Conservation (phyloP, 75 land plant species). For the Picea glauca region DNA sequence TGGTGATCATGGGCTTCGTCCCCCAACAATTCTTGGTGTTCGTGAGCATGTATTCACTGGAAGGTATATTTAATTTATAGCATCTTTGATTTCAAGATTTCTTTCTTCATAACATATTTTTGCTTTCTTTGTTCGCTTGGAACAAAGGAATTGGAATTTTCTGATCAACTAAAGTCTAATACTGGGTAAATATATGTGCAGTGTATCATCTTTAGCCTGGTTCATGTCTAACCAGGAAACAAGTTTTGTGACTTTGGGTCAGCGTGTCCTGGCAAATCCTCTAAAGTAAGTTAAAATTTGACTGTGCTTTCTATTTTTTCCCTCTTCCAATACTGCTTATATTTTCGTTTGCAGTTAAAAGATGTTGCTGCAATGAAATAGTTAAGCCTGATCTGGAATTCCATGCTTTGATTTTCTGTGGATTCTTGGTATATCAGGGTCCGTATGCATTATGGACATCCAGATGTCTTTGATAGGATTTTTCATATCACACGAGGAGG, state of each 20-base stretch:
- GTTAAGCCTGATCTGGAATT: not conserved
- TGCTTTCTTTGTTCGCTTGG: not conserved
- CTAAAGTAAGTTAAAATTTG: constrained; percentile 30
- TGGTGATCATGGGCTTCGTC: constrained; percentile 27
- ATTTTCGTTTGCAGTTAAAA: not conserved
- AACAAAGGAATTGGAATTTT: not conserved
- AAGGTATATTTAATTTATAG: constrained; percentile 17
- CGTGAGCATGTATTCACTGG: constrained; percentile 65
- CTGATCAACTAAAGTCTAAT: not conserved
- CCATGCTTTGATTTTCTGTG: not conserved
- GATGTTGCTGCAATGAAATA: not conserved
- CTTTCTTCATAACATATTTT: not conserved
- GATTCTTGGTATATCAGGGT: constrained; percentile 37
- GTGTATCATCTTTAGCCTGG: constrained; percentile 62
- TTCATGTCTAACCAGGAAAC: constrained; percentile 61
- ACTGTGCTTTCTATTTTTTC: not conserved
- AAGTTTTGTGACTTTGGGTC: constrained; percentile 57
- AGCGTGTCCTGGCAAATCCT: constrained; percentile 46
- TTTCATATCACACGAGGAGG: constrained; percentile 88
- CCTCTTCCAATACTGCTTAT: not conserved
- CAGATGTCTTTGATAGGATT: constrained; percentile 91
- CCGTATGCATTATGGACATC: constrained; percentile 97
- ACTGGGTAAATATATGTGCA: constrained; percentile 16
- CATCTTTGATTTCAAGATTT: not conserved
- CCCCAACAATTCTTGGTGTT: constrained; percentile 50